Percentiles rank a stretch among this genome's conserved stretches.
Conservation (phyloP, 1,139 yeast genomes). For the Sugiyamaella japonica region DNA sequence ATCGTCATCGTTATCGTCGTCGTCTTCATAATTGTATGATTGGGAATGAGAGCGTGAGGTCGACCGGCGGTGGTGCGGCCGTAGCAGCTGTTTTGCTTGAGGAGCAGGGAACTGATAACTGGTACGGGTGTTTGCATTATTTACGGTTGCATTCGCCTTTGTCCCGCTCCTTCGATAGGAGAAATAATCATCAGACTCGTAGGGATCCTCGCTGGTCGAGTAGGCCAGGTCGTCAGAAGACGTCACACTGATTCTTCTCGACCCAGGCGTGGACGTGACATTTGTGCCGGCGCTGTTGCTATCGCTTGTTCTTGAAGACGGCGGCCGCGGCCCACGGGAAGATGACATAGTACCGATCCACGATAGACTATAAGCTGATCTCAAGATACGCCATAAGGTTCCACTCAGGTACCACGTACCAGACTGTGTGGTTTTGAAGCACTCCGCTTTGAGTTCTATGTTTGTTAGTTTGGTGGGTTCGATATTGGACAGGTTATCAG, state of each 20-base stretch:
- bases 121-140: neutral
- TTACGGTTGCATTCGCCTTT: neutral
- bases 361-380: too few relatives aligned
- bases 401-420: too few relatives aligned
- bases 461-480: too few relatives aligned
- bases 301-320: neutral
- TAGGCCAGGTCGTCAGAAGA: conserved; percentile 14
- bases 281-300: neutral
- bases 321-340: neutral
- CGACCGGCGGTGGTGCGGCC: conserved; percentile 4
- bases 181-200: conserved; percentile 14
- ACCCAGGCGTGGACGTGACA: neutral
- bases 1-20: conserved; percentile 1
- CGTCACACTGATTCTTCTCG: conserved; percentile 12
- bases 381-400: neutral
- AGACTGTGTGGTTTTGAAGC: too few relatives aligned
- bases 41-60: neutral
- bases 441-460: too few relatives aligned
- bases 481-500: too few relatives aligned
- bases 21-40: neutral
- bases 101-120: conserved; percentile 6
- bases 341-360: neutral
- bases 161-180: conserved; percentile 3
- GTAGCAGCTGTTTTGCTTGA: conserved; percentile 3
- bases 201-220: conserved; percentile 14